Percentiles rank a stretch among this genome's conserved stretches.
These are phyloP conservation scores for Hypoxylon intermedium DNA, from an alignment of 495 filamentous ascomycete genomes.

Conservation along the genomic window DNA sequence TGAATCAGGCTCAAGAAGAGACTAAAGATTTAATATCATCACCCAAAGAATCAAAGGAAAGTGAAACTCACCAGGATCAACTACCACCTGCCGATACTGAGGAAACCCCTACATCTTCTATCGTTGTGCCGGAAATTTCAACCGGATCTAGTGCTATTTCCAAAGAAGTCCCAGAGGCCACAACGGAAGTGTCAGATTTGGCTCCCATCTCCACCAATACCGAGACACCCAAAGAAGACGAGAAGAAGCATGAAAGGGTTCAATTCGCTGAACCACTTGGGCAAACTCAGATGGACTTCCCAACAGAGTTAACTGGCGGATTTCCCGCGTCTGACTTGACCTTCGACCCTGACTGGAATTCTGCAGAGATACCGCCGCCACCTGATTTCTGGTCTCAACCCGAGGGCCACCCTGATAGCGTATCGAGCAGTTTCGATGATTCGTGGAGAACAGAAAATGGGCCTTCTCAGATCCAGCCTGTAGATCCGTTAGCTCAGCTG, in stretches of 20 bases:
- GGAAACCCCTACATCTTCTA: conserved; percentile 6
- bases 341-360: conserved; percentile 16
- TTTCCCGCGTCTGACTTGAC: conserved; percentile 9
- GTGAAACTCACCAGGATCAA: background rate
- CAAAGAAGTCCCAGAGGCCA: conserved; percentile 9
- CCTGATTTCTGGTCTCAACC: conserved; percentile 9
- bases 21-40: background rate
- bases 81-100: background rate
- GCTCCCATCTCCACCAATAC: conserved; percentile 3
- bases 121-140: conserved; percentile 13
- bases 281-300: conserved; percentile 22
- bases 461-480: conserved; percentile 1
- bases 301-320: conserved; percentile 5
- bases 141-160: conserved; percentile 8
- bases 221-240: conserved; percentile 38
- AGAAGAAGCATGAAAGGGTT: conserved; percentile 41
- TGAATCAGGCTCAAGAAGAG: background rate
- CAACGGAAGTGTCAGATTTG: conserved; percentile 12
- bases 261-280: conserved; percentile 32
- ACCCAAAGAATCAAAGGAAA: conserved; percentile 1
- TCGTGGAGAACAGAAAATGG: conserved; percentile 4
- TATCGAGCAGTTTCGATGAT: background rate
- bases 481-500: conserved; percentile 19
- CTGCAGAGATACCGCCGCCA: conserved; percentile 14
- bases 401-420: conserved; percentile 5